Percentiles rank a stretch among this genome's conserved stretches.
Conservation (phyloP, 371 early-diverging fungal species). For the Apophysomyces elegans region DNA sequence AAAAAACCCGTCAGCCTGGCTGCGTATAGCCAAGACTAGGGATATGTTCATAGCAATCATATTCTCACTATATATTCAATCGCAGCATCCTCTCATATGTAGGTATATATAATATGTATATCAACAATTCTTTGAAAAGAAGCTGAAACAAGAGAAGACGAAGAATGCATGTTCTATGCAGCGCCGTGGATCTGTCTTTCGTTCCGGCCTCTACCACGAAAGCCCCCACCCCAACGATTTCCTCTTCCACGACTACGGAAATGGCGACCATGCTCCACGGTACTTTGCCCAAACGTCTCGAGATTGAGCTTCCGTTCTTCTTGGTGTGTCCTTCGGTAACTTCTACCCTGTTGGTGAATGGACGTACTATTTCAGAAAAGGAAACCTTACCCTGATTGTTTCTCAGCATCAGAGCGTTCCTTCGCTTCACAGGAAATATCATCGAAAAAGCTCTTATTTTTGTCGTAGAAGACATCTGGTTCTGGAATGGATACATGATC, state of each 20-base stretch:
- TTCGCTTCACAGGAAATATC: constrained; percentile 92
- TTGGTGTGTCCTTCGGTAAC: constrained; percentile 68
- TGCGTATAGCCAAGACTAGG: no score
- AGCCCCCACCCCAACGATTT: constrained; percentile 3
- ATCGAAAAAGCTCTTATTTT: constrained; percentile 84
- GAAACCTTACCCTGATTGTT: constrained; percentile 18
- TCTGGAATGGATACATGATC: constrained; percentile 57
- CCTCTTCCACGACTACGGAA: constrained; percentile 37
- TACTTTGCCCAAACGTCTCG: constrained; percentile 89
- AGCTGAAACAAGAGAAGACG: neutral
- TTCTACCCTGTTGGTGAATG: constrained; percentile 11
- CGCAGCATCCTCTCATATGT: neutral
- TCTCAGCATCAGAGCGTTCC: constrained; percentile 62
- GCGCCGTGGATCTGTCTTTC: constrained; percentile 7
- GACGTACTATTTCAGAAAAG: neutral
- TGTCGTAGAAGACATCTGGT: constrained; percentile 61
- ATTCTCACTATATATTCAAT: no score
- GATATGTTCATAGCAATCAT: no score
- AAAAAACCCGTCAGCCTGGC: no score
- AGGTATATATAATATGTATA: neutral
- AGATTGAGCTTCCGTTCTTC: constrained; percentile 83
- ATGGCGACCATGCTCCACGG: constrained; percentile 56
- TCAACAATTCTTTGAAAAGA: no score
- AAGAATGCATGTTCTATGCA: constrained; percentile 1
- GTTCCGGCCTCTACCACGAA: constrained; percentile 6